Conservation (phyloP, 805 yeast genomes). For the Cyberlindnera japonica region DNA sequence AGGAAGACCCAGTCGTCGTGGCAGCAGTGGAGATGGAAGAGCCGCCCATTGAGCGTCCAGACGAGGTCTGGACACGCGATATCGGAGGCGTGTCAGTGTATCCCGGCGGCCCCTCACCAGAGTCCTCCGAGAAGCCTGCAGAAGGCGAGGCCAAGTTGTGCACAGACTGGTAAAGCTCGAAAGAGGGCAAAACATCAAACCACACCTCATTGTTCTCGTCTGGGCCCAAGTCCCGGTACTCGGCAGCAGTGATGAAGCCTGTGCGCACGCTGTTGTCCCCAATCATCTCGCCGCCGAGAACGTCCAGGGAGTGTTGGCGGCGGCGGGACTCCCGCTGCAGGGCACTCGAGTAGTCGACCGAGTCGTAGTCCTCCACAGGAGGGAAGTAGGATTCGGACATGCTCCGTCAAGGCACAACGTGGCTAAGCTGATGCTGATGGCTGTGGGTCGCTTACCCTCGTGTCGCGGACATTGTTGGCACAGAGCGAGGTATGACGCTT, state of each 20-base stretch:
- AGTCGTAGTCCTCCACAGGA: background rate
- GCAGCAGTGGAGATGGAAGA: too few species aligned
- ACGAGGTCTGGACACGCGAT: background rate
- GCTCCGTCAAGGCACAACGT: too few species aligned
- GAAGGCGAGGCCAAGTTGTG: slow-evolving; percentile 28
- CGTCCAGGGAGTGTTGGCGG: slow-evolving; percentile 8
- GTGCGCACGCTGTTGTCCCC: slow-evolving; percentile 7
- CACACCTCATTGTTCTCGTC: slow-evolving; percentile 10
- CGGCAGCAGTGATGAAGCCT: slow-evolving; percentile 14
- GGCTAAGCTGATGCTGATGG: too few species aligned
- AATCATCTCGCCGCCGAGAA: too few species aligned
- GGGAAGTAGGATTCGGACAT: too few species aligned
- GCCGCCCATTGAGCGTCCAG: too few species aligned
- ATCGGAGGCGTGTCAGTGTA: background rate
- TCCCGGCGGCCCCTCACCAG: slow-evolving; percentile 30
- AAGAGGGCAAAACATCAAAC: slow-evolving; percentile 62
- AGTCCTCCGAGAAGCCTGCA: slow-evolving; percentile 33
- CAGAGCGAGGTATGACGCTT: too few species aligned
- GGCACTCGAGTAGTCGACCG: slow-evolving; percentile 17
- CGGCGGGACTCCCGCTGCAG: slow-evolving; percentile 11
- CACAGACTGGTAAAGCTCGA: slow-evolving; percentile 57
- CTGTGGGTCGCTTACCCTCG: too few species aligned
- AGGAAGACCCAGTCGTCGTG: too few species aligned
- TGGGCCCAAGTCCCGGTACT: slow-evolving; percentile 6
- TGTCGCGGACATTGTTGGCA: too few species aligned